These are phyloP conservation scores for Jatropha podagrica DNA, from an alignment of 441 rosid genomes.

Conservation along the genomic window DNA sequence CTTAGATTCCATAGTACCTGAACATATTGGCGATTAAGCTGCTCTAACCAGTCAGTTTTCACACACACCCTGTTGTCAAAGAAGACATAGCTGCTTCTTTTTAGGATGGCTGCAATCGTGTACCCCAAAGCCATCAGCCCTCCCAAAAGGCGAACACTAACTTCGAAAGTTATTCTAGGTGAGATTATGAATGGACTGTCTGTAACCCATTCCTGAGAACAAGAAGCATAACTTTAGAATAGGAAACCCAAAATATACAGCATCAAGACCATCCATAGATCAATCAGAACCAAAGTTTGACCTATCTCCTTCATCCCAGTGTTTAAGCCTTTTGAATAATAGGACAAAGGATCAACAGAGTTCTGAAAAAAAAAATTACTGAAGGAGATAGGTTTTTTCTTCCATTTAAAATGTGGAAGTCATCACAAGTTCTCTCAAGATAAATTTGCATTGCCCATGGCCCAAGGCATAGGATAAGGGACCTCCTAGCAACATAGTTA, in stretches of 20 bases:
- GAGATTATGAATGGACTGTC: conserved; percentile 98
- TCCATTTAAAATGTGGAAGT: background rate
- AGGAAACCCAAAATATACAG: conserved; percentile 21
- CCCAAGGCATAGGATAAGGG: background rate
- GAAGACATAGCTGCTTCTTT: conserved; percentile 92
- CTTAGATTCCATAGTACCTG: conserved; percentile 56
- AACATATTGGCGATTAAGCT: conserved; percentile 83
- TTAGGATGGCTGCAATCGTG: conserved; percentile 85
- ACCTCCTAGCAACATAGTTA: background rate
- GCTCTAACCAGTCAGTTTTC: conserved; percentile 97
- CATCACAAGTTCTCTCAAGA: background rate
- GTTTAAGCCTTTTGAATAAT: background rate
- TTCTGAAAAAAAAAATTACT: too few relatives aligned
- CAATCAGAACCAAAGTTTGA: background rate
- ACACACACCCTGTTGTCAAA: conserved; percentile 70
- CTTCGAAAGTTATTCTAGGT: conserved; percentile 97
- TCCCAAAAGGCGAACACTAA: conserved; percentile 93
- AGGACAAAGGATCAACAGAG: background rate
- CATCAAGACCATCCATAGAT: background rate
- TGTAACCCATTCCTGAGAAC: conserved; percentile 94
- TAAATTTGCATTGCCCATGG: background rate
- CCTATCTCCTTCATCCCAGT: background rate
- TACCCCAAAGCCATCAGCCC: conserved; percentile 99
- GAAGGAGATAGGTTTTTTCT: background rate
- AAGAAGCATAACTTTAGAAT: conserved; percentile 21